Base-by-base conservation (phyloP, 2,329 filamentous ascomycete genomes). In the Fusarium siculi region DNA sequence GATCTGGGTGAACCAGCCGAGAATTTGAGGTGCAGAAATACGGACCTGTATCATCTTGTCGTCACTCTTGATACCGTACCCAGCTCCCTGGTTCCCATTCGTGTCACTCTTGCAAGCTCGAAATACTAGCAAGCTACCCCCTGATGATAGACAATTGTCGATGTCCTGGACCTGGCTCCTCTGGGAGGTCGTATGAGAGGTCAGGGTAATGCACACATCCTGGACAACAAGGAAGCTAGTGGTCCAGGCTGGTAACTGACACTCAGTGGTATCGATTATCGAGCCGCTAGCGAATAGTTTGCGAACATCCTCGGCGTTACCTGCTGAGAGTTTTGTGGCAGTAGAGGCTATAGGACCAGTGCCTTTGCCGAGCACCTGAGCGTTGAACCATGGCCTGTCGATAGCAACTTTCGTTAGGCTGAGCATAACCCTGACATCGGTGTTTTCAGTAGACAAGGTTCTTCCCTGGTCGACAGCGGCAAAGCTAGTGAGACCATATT, bases 391-490 rank as follows among this genome's bases (percentile, higher is more conserved):
- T 52, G 49, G n/a, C 5, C 49, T 52, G 7, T 36, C 30, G 4
- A 36, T 25, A 11, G n/a, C 6, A 21, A 52, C 49, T 25, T 11
- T 36, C 6, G 3, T 36, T 52, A 32, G 32, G 11, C n/a, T 52
- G 3, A 52, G 25, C 16, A 25, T 9, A 8, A 36, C 18, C n/a
- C 25, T 36, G n/a, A 36, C 18, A 11, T 52, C 9, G n/a, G 32
- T 52, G 12, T 52, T 52, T 15, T 36, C n/a, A 14, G 49, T 11
- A 4, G 49, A 52, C 8, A 52, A 36, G 15, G 30, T 2, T 5
- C 3, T 50, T 4, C 5, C 12, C n/a, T 34, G n/a, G 32, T 5
- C n/a, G 8, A 2, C 3, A 3, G n/a, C 9, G 16, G 3, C 3
- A 23, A 8, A 15, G 32, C n/a, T 36, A 10, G 16, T 19, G 32